Percentiles rank a stretch among this genome's conserved stretches.
phyloP scores from a whole-genome alignment of 768 basidiomycete species.

The Lactarius vividus region DNA sequence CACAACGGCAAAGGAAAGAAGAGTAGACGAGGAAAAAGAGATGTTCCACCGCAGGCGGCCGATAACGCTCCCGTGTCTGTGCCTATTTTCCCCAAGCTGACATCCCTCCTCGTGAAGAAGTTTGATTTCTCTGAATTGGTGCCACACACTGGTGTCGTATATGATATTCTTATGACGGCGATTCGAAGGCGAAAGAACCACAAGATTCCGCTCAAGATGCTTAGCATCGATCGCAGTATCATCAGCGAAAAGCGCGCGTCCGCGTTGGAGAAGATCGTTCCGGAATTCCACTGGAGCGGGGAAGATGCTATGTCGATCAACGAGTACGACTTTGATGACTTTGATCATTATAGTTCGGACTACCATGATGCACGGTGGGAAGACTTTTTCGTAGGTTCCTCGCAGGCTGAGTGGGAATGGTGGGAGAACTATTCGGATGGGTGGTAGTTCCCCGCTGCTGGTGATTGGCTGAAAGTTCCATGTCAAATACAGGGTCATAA shows the following conservation, averaged over 20 bases:
- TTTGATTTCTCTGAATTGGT: neutral
- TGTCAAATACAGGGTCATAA: too few relatives aligned
- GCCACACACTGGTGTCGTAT: neutral
- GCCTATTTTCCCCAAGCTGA: conserved; percentile 12
- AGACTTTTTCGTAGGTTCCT: neutral
- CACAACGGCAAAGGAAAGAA: neutral
- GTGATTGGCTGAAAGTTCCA: neutral
- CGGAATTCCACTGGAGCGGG: neutral
- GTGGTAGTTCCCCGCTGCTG: neutral
- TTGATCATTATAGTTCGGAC: neutral
- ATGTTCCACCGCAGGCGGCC: neutral
- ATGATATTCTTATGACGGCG: neutral
- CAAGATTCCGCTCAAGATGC: neutral
- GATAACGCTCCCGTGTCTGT: too few relatives aligned
- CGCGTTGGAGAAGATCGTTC: neutral
- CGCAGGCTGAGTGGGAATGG: neutral
- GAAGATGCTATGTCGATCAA: neutral
- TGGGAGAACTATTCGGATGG: conserved; percentile 1
- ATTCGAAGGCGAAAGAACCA: neutral
- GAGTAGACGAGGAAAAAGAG: neutral
- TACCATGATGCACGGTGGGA: neutral
- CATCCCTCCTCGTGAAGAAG: conserved; percentile 1
- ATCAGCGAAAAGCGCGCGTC: neutral
- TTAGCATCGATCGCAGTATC: neutral
- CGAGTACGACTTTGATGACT: neutral